These are phyloP conservation scores for Iberis amara DNA, from an alignment of 441 rosid genomes.

Conservation along the genomic window DNA sequence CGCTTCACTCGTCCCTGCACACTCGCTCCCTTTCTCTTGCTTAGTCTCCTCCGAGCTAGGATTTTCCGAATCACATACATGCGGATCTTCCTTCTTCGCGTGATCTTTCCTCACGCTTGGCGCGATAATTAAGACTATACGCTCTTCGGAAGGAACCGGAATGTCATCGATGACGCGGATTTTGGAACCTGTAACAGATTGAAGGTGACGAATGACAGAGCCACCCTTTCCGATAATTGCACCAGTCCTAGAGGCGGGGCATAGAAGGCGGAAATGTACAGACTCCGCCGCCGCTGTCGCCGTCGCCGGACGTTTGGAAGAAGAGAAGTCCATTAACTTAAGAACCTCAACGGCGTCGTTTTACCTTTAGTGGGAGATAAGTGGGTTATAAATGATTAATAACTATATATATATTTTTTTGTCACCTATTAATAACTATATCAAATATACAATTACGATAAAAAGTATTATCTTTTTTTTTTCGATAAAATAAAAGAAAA, in stretches of 20 bases:
- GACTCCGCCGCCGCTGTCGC: constrained; percentile 19
- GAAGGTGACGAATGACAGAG: constrained; percentile 40
- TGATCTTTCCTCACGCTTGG: constrained; percentile 10
- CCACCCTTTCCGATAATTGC: constrained; percentile 39
- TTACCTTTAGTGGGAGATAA: too few relatives aligned
- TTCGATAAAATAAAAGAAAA: too few relatives aligned
- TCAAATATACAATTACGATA: too few relatives aligned
- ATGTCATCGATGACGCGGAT: constrained; percentile 55
- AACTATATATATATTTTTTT: too few relatives aligned
- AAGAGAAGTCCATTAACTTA: constrained; percentile 21
- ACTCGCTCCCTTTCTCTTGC: constrained; percentile 20
- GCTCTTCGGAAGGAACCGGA: constrained; percentile 43
- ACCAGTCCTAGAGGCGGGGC: constrained; percentile 42
- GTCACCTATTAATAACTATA: too few relatives aligned
- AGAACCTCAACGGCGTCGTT: constrained; percentile 21
- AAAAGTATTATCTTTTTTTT: too few relatives aligned
- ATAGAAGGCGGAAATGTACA: constrained; percentile 45
- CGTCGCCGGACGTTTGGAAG: constrained; percentile 30
- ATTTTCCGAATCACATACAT: constrained; percentile 21
- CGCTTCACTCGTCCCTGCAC: constrained; percentile 7
- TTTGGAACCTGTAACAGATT: constrained; percentile 40
- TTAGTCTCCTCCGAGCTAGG: constrained; percentile 22
- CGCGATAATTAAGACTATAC: constrained; percentile 40
- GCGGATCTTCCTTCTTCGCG: constrained; percentile 18
- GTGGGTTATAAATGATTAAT: too few relatives aligned